Conservation (phyloP, 306 rosid species). For the Ochetophila trinervis region DNA sequence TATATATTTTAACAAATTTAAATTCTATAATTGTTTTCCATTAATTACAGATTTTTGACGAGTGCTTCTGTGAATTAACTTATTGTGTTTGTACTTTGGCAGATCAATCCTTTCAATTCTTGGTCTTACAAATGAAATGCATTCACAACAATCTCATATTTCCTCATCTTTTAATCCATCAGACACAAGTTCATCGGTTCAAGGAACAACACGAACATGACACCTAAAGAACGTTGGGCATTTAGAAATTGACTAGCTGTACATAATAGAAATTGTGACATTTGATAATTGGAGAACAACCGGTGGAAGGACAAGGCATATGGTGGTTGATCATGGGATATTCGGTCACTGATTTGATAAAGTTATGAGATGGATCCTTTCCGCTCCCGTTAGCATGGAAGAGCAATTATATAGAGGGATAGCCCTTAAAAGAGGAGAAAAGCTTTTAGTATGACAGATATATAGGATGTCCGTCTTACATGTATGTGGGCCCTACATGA, state of each 20-base stretch:
- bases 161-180: conserved; percentile 45
- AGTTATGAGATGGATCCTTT: conserved; percentile 8
- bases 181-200: conserved; percentile 65
- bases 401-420: conserved; percentile 8
- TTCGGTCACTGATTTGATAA: conserved; percentile 23
- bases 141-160: conserved; percentile 46
- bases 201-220: conserved; percentile 65
- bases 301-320: not conserved
- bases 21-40: not conserved
- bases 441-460: too few species aligned
- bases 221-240: conserved; percentile 13
- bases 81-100: conserved; percentile 20
- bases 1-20: too few species aligned
- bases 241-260: conserved; percentile 16
- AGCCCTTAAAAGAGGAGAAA: too few species aligned
- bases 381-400: conserved; percentile 1
- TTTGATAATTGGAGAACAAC: not conserved
- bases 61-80: not conserved
- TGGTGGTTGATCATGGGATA: conserved; percentile 16
- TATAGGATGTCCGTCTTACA: too few species aligned
- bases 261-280: conserved; percentile 9
- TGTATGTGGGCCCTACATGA: too few species aligned
- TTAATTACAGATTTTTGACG: not conserved
- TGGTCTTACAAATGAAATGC: conserved; percentile 65
- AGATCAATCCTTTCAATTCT: conserved; percentile 69